Percentiles rank a stretch among this genome's conserved stretches.
phyloP scores from a whole-genome alignment of 208 protist genomes.

The Leishmania guyanensis region DNA sequence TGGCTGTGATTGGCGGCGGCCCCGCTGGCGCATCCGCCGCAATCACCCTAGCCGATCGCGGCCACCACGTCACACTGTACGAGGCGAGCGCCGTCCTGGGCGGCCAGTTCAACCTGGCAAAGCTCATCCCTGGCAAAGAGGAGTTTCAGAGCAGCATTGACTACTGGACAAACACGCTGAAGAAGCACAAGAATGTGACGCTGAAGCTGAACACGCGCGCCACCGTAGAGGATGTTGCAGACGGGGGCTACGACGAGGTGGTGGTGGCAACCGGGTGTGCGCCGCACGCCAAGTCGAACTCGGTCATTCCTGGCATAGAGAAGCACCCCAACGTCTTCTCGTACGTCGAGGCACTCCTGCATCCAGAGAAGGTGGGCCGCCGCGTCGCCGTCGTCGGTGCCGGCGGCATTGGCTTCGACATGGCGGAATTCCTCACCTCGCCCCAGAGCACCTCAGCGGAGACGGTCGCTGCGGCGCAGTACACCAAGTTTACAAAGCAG shows the following conservation, averaged over 20 bases:
- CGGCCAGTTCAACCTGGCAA: slow-evolving; percentile 94
- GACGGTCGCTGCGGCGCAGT: slow-evolving; percentile 32
- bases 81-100: slow-evolving; percentile 75
- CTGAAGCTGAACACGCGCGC: slow-evolving; percentile 78
- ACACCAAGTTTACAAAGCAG: slow-evolving; percentile 35
- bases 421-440: slow-evolving; percentile 78
- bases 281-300: slow-evolving; percentile 59
- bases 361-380: slow-evolving; percentile 57
- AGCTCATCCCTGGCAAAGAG: slow-evolving; percentile 93
- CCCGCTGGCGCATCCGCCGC: slow-evolving; percentile 88
- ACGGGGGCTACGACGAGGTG: slow-evolving; percentile 81
- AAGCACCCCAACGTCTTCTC: slow-evolving; percentile 68
- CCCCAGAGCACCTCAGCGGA: slow-evolving; percentile 21
- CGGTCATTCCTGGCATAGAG: slow-evolving; percentile 51
- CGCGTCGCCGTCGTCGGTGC: slow-evolving; percentile 90
- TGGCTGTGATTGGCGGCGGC: slow-evolving; percentile 93
- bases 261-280: slow-evolving; percentile 87
- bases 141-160: slow-evolving; percentile 89
- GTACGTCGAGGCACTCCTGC: slow-evolving; percentile 85
- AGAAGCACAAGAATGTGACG: slow-evolving; percentile 54
- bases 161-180: slow-evolving; percentile 88
- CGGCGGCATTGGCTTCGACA: slow-evolving; percentile 94
- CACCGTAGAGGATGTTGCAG: slow-evolving; percentile 68
- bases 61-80: slow-evolving; percentile 92
- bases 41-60: slow-evolving; percentile 81